Evolutionary conservation across 495 filamentous ascomycete genomes (phyloP).

Genomic region (Trichoderma erinaceum): DNA sequence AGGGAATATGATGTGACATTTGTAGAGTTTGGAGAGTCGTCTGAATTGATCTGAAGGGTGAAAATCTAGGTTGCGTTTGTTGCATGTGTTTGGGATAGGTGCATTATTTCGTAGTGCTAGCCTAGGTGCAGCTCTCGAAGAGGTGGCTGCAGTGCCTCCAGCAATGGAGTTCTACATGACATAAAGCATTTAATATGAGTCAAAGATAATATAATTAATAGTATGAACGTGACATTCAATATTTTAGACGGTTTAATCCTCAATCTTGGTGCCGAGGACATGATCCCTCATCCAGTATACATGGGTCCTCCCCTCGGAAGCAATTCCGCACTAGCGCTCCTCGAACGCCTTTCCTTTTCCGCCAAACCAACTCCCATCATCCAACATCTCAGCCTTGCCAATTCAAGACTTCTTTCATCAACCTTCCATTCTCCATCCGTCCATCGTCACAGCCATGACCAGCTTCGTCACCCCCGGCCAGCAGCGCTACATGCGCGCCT

Average conservation of each 20-base stretch:
- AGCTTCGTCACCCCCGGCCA: slow-evolving; percentile 61
- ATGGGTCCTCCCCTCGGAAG: too few species aligned
- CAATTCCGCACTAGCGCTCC: slow-evolving; percentile 12
- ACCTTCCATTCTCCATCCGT: background rate
- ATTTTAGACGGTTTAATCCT: too few species aligned
- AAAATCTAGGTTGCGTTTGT: slow-evolving; percentile 3
- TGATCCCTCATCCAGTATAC: too few species aligned
- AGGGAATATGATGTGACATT: background rate
- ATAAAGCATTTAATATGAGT: too few species aligned
- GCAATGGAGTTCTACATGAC: background rate
- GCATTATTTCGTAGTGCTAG: background rate
- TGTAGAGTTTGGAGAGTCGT: background rate
- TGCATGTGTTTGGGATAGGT: slow-evolving; percentile 4
- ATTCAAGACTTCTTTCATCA: background rate
- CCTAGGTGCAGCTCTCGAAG: background rate
- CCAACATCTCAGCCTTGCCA: background rate
- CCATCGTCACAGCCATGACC: slow-evolving; percentile 25
- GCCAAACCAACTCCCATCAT: background rate
- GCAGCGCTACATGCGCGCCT: slow-evolving; percentile 81
- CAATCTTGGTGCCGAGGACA: too few species aligned
- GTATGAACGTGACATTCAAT: too few species aligned
- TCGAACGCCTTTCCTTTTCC: background rate
- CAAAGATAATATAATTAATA: too few species aligned
- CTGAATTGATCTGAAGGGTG: background rate
- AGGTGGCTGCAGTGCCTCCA: background rate